phyloP scores from a whole-genome alignment of 2,329 filamentous ascomycete genomes.

The Aspergillus phoenicis region DNA sequence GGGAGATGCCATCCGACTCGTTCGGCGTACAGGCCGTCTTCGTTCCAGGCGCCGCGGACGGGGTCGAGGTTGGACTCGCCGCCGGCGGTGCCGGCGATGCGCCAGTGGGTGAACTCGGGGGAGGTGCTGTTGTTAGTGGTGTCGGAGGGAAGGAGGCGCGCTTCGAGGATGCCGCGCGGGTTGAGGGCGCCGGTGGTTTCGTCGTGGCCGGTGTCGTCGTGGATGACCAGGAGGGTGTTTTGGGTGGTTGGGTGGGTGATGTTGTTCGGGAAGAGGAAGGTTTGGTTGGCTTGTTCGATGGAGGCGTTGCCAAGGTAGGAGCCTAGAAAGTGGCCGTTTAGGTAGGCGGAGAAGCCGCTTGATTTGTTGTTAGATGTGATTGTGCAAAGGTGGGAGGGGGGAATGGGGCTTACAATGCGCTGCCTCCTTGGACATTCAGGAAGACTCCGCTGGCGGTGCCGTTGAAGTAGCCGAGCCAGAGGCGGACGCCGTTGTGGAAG shows the following conservation, averaged over 20 bases:
- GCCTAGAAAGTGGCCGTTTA: slow-evolving; percentile 60
- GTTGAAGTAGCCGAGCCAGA: slow-evolving; percentile 51
- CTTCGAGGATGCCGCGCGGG: slow-evolving; percentile 45
- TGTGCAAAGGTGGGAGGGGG: neutral
- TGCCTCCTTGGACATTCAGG: slow-evolving; percentile 57
- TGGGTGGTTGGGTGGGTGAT: slow-evolving; percentile 53
- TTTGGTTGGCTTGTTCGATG: slow-evolving; percentile 29
- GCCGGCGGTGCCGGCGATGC: slow-evolving; percentile 60
- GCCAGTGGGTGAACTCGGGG: slow-evolving; percentile 58
- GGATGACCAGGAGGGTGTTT: slow-evolving; percentile 62
- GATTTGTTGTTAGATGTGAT: neutral
- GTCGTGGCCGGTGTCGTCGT: slow-evolving; percentile 52
- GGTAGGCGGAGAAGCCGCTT: slow-evolving; percentile 59
- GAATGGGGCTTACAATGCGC: slow-evolving; percentile 45
- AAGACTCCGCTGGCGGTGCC: slow-evolving; percentile 40
- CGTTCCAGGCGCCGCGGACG: slow-evolving; percentile 58
- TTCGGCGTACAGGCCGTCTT: slow-evolving; percentile 62
- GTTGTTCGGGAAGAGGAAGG: slow-evolving; percentile 55
- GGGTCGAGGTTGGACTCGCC: slow-evolving; percentile 57
- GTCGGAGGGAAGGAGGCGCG: slow-evolving; percentile 44
- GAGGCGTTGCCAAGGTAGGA: slow-evolving; percentile 53
- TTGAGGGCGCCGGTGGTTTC: slow-evolving; percentile 33
- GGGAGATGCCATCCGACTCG: slow-evolving; percentile 63
- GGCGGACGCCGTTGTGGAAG: slow-evolving; percentile 49
- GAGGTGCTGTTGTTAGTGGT: slow-evolving; percentile 44